Base-by-base conservation (phyloP, 106 monocot species). In the Allium cepa region DNA sequence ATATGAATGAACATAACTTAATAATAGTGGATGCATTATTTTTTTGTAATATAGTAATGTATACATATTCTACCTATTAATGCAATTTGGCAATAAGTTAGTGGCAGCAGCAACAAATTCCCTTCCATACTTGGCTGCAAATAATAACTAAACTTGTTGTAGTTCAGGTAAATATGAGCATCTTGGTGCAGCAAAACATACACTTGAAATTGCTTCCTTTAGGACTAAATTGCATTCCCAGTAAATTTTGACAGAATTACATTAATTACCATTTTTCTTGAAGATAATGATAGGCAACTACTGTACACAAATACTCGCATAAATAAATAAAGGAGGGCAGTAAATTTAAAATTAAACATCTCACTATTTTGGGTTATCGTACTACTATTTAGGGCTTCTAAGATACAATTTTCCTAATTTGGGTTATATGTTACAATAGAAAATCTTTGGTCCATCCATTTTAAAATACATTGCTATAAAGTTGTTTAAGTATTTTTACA, bases 131-230 rank as follows among this genome's bases (percentile, higher is more conserved):
- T n/a, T n/a, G n/a, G 59, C 77, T 64, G 82, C 82, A 78, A 99
- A 93, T 59, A 83, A 55, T 82, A 93, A 85, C 67, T 93, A 92
- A 50, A 93, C 87, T 64, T 99, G 92, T 60, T 84, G 88, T 13
- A 99, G 81, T 74, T 99, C 97, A 49, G 87, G 92, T 50, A 99
- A 75, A 71, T 99, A 92, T 14, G 92, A 75, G 63, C 97, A 99
- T 69, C 97, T 87, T 57, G 85, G 97, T 74, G 92, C 97, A 61
- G 97, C 92, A 74, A 99, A 99, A 67, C 97, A 99, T 64, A 99
- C 77, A 75, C 83, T 99, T 10, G 97, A 99, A 69, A 99, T 90
- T 81, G 97, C 92, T 81, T 99, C 97, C 82, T 99, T 99, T 49
- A 99, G 84, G 77, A 92, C 97, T 36, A 99, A 60, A 76, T 92